Conservation (phyloP, 306 rosid species). For the Clitoria ternatea region DNA sequence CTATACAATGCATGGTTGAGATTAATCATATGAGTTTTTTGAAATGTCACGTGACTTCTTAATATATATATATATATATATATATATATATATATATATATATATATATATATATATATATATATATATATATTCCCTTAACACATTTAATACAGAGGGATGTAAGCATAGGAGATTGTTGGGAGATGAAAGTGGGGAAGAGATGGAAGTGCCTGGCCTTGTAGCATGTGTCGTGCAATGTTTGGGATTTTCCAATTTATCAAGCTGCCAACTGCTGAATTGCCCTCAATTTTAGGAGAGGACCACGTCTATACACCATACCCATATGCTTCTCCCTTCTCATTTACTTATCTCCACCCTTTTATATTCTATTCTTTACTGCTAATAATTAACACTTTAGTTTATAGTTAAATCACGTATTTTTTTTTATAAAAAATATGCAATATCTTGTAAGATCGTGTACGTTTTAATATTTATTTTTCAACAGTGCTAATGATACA, state of each 20-base stretch:
- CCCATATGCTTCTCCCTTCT: too few relatives aligned
- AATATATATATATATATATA: too few relatives aligned
- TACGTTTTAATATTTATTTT: background rate
- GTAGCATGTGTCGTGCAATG: background rate
- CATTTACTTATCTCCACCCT: too few relatives aligned
- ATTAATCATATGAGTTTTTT: too few relatives aligned
- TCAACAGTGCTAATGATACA: background rate
- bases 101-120: too few relatives aligned
- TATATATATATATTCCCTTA: background rate
- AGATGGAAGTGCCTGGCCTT: too few relatives aligned
- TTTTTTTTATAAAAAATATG: background rate
- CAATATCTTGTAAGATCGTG: background rate
- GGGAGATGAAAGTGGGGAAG: background rate
- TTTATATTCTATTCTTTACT: too few relatives aligned
- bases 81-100: too few relatives aligned
- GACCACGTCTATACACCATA: background rate
- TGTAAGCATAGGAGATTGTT: background rate
- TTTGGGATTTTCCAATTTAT: background rate
- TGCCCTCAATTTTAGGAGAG: slow-evolving; percentile 12
- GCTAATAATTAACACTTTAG: too few relatives aligned
- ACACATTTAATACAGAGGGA: background rate
- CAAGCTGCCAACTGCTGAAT: background rate
- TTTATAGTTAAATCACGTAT: background rate
- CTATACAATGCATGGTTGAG: too few relatives aligned
- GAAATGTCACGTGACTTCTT: too few relatives aligned